Base-by-base conservation (phyloP, 768 basidiomycete species). In the Serpula lacrymans region DNA sequence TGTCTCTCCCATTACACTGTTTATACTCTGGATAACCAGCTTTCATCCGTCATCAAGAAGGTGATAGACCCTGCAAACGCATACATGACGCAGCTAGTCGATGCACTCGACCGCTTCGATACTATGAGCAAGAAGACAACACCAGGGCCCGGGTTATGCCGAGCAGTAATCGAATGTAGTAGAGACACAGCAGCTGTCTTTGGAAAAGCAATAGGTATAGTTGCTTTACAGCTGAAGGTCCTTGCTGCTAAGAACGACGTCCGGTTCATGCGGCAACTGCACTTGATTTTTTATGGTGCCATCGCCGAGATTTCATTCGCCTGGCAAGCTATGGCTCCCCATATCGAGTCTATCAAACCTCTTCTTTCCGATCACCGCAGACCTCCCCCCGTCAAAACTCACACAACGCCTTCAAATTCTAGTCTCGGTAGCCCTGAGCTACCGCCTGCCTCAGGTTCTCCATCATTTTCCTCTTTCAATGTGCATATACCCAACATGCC, bases 71-170 rank as follows among this genome's bases (percentile, higher is more conserved):
- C 91, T 10, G 89, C 92, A 2, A 84, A 81, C 55, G 62, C 70
- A 29, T 87, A 88, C 53, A 88, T 96, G 75, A 71, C 77, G 42
- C 80, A 82, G 46, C 71, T 98, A 7, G 94, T 97, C 60, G 80
- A 82, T 42, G 82, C 89, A 2, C 75, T 98, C 40, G 95, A 97
- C 58, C 82, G 82, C 5, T 98, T 98, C 59, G 95, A 99, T 59
- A 73, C 82, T 6, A 74, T 82, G 52, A 84, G 86, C 47, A 77
- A 83, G 40, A 78, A 77, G 51, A 69, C 71, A 9, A 60, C 77
- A 3, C 93, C 94, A 5, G 73, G 88, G 1, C 75, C 85, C 3
- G 57, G 70, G 4, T 70, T 88, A 10, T 93, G 94, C 51, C 77
- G 86, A 29, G 75, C 70, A 9, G 77, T 99, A 24, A 68, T 95